Base-by-base conservation (phyloP, 2,329 filamentous ascomycete species). In the Paecilomyces fulvus region DNA sequence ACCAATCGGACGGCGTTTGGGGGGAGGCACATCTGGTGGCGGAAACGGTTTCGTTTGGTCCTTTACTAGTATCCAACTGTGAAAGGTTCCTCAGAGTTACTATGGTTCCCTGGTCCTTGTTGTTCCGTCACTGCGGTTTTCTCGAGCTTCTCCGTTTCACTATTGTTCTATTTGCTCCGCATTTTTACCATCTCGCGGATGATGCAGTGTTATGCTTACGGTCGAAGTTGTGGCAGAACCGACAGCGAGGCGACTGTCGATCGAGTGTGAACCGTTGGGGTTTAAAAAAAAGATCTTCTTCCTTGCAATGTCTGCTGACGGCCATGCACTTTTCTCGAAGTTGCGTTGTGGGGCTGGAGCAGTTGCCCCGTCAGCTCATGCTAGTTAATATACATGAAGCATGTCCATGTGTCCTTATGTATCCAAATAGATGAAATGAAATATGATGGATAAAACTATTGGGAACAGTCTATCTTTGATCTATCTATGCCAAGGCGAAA, bases 1-100 rank as follows among this genome's bases (percentile, higher is more conserved):
- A 66, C 48, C 48, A 49, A 65, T 70, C 62, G 70, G 70, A 70
- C 61, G 71, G 70, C 70, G 70, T 73, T 73, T 56, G 48, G 61
- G 61, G 63, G 54, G 49, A 54, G 20, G 12, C 20, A 23, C 28
- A 37, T 31, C 31, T 43, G 17, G 43, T 56, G 59, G 55, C 57
- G 59, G 58, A 60, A 59, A 56, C 51, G 60, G 52, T 51, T 59
- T 50, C 37, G 37, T 43, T 43, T 43, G 37, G 37, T 59, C 54
- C 55, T 17, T 58, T 53, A 30, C 21, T 49, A 10, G 11, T 49
- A 28, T 49, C 25, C 25, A 12, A 49, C 11, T 49, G 20, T 49
- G 7, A 49, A 49, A 49, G 48, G 48, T 49, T 49, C 12, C 48
- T 43, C 33, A 37, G 33, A 37, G 17, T 43, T 43, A 17, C 37